Percentiles rank a stretch among this genome's conserved stretches.
Evolutionary conservation across 805 yeast genomes (phyloP).

Genomic region (Cyberlindnera veronae): DNA sequence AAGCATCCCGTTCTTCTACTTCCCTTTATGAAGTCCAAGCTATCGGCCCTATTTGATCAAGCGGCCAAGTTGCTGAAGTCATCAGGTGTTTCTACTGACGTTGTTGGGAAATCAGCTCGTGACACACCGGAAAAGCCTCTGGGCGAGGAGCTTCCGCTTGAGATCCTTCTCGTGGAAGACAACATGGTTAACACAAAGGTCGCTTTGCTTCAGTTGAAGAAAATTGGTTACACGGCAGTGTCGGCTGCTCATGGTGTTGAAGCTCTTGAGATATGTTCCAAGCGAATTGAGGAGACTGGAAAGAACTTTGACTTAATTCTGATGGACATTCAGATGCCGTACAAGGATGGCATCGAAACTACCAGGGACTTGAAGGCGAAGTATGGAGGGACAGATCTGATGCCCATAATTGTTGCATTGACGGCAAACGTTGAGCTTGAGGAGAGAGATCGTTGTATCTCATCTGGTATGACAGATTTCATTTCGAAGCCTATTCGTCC

Average conservation of each 20-base stretch:
- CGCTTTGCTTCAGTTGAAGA: constrained; percentile 65
- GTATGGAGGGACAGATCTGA: constrained; percentile 50
- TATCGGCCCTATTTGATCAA: constrained; percentile 4
- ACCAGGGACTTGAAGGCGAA: constrained; percentile 64
- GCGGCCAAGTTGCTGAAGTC: background rate
- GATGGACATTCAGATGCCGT: constrained; percentile 96
- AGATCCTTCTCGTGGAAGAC: constrained; percentile 88
- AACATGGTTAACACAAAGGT: constrained; percentile 74
- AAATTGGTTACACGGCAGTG: constrained; percentile 50
- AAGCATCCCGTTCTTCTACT: constrained; percentile 15
- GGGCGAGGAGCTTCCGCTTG: constrained; percentile 34
- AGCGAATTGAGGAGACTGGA: constrained; percentile 43
- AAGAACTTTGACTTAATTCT: constrained; percentile 82
- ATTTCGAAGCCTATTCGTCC: constrained; percentile 53
- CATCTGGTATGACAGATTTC: constrained; percentile 52
- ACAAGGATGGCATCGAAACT: constrained; percentile 89
- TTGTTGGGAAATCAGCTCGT: too few relatives aligned
- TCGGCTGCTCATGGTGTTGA: constrained; percentile 87
- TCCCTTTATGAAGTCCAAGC: constrained; percentile 18
- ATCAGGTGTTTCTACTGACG: too few relatives aligned
- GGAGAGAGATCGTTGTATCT: constrained; percentile 43
- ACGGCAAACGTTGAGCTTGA: constrained; percentile 74
- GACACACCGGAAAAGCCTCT: constrained; percentile 2
- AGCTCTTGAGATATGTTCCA: constrained; percentile 87
- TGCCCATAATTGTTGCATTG: constrained; percentile 92